A percentile compares a stretch with the other conserved stretches of the same genome.
Evolutionary conservation across 495 filamentous ascomycete species (phyloP).

Genomic region (Penicillium salamii): DNA sequence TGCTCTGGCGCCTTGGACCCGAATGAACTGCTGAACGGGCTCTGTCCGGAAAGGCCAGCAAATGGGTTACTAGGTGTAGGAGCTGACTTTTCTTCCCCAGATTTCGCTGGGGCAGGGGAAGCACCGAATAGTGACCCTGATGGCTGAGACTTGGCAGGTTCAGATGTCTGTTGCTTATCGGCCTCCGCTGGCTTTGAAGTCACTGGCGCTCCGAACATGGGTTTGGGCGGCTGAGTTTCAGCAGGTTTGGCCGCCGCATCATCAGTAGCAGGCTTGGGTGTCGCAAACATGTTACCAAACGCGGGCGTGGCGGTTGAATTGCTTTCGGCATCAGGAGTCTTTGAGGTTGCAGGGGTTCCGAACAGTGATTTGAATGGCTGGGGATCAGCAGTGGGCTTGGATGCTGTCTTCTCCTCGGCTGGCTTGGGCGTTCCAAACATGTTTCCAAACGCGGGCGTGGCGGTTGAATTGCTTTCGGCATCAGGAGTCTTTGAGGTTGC

Average conservation of each 20-base stretch:
- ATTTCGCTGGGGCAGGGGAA: constrained; percentile 2
- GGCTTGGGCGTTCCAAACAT: constrained; percentile 12
- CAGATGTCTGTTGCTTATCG: background rate
- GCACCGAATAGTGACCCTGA: constrained; percentile 3
- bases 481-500: background rate
- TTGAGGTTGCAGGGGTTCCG: background rate
- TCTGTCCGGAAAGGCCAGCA: constrained; percentile 1
- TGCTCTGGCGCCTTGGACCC: constrained; percentile 6
- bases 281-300: constrained; percentile 11
- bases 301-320: background rate
- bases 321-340: background rate
- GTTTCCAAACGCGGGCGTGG: constrained; percentile 4
- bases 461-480: background rate
- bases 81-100: background rate
- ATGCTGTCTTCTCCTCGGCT: background rate
- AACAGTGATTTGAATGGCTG: constrained; percentile 5
- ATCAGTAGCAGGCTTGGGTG: constrained; percentile 7
- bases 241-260: constrained; percentile 2
- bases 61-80: constrained; percentile 2
- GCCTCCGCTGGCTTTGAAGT: constrained; percentile 2
- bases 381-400: background rate
- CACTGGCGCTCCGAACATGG: constrained; percentile 9
- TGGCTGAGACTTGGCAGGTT: background rate
- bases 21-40: constrained; percentile 3
- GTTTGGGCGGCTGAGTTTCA: constrained; percentile 1